Evolutionary conservation across 2,329 filamentous ascomycete species (phyloP).

Genomic region (Boeremia exigua): DNA sequence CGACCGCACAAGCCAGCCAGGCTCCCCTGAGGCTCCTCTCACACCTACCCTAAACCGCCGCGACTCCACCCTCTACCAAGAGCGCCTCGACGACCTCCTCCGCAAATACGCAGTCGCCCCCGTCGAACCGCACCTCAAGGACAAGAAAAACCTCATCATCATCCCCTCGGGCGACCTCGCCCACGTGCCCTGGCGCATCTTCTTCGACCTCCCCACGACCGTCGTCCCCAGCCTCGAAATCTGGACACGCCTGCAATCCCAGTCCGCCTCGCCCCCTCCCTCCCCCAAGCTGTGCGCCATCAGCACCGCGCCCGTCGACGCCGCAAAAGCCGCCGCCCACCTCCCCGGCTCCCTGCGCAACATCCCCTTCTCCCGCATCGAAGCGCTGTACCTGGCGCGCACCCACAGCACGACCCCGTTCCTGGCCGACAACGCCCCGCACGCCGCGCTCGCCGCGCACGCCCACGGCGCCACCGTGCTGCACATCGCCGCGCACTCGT

Average conservation of each 20-base stretch:
- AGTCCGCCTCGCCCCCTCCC: background rate
- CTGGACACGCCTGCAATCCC: background rate
- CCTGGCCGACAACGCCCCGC: background rate
- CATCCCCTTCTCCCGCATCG: slow-evolving; percentile 2
- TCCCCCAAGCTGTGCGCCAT: background rate
- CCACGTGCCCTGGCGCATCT: slow-evolving; percentile 1
- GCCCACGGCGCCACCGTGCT: background rate
- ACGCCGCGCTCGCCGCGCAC: background rate
- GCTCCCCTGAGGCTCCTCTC: background rate
- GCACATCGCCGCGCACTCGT: background rate
- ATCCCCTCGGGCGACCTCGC: slow-evolving; percentile 1
- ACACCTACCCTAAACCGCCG: background rate
- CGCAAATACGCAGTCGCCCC: background rate
- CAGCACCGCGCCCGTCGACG: background rate
- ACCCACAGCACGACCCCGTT: background rate
- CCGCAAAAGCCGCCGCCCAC: background rate
- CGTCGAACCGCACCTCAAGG: background rate
- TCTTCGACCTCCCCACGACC: background rate
- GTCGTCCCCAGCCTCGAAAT: slow-evolving; percentile 1
- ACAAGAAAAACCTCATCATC: background rate
- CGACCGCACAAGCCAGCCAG: background rate
- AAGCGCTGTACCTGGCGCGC: background rate
- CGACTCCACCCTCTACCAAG: background rate
- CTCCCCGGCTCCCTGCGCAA: background rate
- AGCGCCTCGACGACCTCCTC: background rate